phyloP scores from a whole-genome alignment of 176 grass and related monocot genomes.

The Ananas comosus region DNA sequence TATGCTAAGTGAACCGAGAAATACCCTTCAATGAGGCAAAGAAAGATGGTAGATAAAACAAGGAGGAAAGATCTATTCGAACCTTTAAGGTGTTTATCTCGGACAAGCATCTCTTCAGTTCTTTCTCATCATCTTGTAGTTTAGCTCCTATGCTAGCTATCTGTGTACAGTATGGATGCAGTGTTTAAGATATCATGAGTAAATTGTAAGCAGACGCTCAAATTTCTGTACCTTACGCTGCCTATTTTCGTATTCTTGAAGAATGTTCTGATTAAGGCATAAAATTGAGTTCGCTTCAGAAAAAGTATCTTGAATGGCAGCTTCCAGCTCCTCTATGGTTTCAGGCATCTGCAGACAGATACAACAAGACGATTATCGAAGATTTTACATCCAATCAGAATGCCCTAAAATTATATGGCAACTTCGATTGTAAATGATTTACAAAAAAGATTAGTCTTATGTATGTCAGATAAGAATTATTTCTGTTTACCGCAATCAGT shows the following conservation, averaged over 20 bases:
- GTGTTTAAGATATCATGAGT: neutral
- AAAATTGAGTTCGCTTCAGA: slow-evolving; percentile 92
- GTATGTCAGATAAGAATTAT: too few relatives aligned
- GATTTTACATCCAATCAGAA: too few relatives aligned
- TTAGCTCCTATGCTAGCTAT: slow-evolving; percentile 67
- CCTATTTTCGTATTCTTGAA: slow-evolving; percentile 78
- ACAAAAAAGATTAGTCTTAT: too few relatives aligned
- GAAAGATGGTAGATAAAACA: neutral
- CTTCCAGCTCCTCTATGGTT: slow-evolving; percentile 71
- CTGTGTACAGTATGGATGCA: slow-evolving; percentile 36
- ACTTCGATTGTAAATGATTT: too few relatives aligned
- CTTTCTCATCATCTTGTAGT: slow-evolving; percentile 52
- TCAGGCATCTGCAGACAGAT: slow-evolving; percentile 52
- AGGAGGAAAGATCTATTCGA: slow-evolving; percentile 4
- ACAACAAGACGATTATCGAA: neutral
- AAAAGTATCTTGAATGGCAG: slow-evolving; percentile 74
- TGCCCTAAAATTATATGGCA: too few relatives aligned
- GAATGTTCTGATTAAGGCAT: slow-evolving; percentile 86
- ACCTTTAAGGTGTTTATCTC: slow-evolving; percentile 86
- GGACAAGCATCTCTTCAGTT: slow-evolving; percentile 35
- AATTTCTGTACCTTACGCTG: slow-evolving; percentile 48
- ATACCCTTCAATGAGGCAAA: slow-evolving; percentile 10
- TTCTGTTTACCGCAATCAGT: too few relatives aligned
- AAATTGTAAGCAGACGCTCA: slow-evolving; percentile 16
- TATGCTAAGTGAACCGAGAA: neutral